Conservation (phyloP, 768 basidiomycete genomes). For the Russula abietina region DNA sequence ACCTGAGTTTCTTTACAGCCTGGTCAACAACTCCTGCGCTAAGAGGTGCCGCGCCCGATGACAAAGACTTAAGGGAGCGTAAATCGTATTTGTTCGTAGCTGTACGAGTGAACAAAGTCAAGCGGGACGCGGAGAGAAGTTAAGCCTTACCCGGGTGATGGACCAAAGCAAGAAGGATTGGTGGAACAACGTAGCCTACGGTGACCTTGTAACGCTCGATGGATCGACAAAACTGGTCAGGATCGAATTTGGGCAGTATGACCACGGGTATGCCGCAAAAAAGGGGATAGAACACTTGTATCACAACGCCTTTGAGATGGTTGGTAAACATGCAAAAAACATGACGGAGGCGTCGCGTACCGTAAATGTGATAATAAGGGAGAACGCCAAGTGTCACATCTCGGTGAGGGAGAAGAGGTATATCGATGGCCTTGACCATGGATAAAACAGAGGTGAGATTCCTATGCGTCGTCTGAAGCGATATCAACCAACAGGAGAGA, state of each 20-base stretch:
- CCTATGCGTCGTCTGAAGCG: constrained; percentile 51
- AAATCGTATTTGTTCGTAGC: constrained; percentile 65
- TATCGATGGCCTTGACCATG: constrained; percentile 44
- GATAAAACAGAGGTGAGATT: constrained; percentile 59
- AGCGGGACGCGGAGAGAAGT: neutral
- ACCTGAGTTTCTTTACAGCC: constrained; percentile 37
- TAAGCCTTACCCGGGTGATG: constrained; percentile 54
- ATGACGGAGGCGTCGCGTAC: constrained; percentile 32
- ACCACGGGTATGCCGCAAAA: constrained; percentile 44
- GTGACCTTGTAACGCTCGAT: constrained; percentile 64
- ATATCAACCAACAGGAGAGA: neutral
- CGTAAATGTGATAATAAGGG: constrained; percentile 53
- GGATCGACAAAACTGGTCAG: constrained; percentile 54
- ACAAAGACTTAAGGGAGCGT: constrained; percentile 47
- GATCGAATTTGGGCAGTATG: constrained; percentile 67
- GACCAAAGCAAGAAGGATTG: constrained; percentile 71
- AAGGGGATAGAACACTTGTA: constrained; percentile 57
- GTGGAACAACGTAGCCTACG: constrained; percentile 61
- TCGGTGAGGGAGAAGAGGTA: constrained; percentile 32
- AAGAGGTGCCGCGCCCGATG: constrained; percentile 79
- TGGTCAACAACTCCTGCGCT: constrained; percentile 54
- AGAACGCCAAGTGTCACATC: constrained; percentile 60
- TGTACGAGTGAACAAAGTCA: constrained; percentile 26
- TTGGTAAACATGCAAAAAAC: constrained; percentile 39
- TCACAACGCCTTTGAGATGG: constrained; percentile 44